Evolutionary conservation across 2,329 filamentous ascomycete genomes (phyloP), one percentile per base, ranked within the genome.

Genomic region (Aspergillus sclerotialis): DNA sequence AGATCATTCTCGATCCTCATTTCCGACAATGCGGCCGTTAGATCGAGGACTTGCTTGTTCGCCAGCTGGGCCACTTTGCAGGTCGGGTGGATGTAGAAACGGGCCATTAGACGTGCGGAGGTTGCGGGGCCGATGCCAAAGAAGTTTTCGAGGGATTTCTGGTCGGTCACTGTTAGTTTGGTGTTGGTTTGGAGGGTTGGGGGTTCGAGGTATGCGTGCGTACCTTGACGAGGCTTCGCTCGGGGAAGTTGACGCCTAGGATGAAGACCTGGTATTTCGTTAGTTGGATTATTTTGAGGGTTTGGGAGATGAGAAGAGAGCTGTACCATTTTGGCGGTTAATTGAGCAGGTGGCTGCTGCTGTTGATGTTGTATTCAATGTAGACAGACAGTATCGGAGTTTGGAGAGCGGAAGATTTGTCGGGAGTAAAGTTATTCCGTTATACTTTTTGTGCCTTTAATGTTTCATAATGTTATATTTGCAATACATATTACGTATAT

Each of bases 1-100:
- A 93, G 72, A 53, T 96, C 89, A 61, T 84, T 94, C 63, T 95
- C 92, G 52, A 96, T 86, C 40, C 84, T 94, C 86, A 98, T 89
- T 35, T 80, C 81, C 11, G 87, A 85, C 26, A 98, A 71, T 54
- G 94, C 86, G 32, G 83, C 83, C 14, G 84, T 92, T 40, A 98
- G 71, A 34, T 84, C 82, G 33, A 86, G 81, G 48, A 94, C 69
- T 40, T 87, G 89, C 58, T 83, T 80, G 39, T 81, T 78, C 28
- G 78, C 73, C 13, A 98, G 67, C 6, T 78, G 73, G 58, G 84
- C 84, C 48, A 96, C 72, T 55, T 80, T 84, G 46, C 85, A 84
- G 37, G 77, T 81, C 18, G 86, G 81, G 67, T 94, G 85, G 57
- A 98, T 93, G 50, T 82, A 81, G 68, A 87, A 82, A 55, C 86